Evolutionary conservation across 805 yeast species (phyloP).

Genomic region (Ogataea sp.): DNA sequence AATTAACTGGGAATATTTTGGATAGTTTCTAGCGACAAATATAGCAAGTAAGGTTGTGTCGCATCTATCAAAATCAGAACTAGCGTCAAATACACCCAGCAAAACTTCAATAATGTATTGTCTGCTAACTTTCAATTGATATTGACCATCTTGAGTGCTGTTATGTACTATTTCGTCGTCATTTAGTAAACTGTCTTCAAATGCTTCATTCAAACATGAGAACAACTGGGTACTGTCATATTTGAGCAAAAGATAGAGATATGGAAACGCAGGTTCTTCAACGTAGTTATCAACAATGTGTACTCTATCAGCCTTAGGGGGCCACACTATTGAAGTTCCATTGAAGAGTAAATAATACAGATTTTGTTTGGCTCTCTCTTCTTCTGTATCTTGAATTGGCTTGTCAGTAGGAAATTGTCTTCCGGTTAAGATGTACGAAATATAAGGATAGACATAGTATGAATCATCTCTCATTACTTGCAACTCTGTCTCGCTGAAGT

Average conservation of each 20-base stretch:
- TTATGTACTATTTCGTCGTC: conserved; percentile 36
- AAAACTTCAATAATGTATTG: conserved; percentile 75
- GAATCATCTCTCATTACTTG: conserved; percentile 9
- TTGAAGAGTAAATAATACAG: conserved; percentile 54
- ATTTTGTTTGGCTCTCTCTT: conserved; percentile 36
- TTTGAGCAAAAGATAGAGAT: conserved; percentile 48
- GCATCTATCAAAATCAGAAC: conserved; percentile 22
- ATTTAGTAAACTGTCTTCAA: conserved; percentile 73
- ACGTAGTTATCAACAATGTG: conserved; percentile 25
- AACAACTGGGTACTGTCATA: conserved; percentile 53
- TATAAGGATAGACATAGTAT: conserved; percentile 44
- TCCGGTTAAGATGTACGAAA: conserved; percentile 67
- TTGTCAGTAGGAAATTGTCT: conserved; percentile 72
- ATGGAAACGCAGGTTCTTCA: conserved; percentile 57
- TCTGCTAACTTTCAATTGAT: conserved; percentile 40
- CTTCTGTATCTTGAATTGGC: conserved; percentile 27
- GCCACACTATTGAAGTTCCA: conserved; percentile 43
- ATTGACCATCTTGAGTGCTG: conserved; percentile 8
- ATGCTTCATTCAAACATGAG: conserved; percentile 66
- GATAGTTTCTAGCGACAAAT: conserved; percentile 71
- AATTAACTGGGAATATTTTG: conserved; percentile 81
- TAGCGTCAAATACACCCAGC: conserved; percentile 43
- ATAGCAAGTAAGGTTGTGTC: conserved; percentile 41
- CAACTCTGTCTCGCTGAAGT: conserved; percentile 5
- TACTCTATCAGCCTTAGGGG: conserved; percentile 26